Base-by-base conservation (phyloP, 163 green algal genomes). In the Coccomyxa subellipsoidea region DNA sequence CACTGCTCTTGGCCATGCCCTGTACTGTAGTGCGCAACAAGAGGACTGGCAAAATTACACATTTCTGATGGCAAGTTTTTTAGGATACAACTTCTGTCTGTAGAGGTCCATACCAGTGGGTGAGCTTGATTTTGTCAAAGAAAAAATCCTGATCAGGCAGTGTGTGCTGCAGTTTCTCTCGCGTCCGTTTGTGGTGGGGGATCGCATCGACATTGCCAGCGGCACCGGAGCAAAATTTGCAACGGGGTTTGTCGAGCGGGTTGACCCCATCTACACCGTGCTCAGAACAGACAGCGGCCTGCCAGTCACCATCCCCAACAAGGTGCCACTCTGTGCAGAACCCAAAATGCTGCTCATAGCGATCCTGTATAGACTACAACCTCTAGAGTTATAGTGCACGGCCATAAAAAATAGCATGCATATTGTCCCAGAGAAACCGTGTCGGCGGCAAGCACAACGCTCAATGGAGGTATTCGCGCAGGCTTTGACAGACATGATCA, bases 281-380 rank as follows among this genome's bases (percentile, higher is more conserved):
- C 71, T 90, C 36, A 37, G 80, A 23, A 84, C 75, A 10, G 82
- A 88, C 54, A 35, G 12, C 12, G 70, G 76, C 59, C 82, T 86
- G 36, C 86, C 86, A n/a, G 40, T 90, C 72, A 82, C 70, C 34
- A 79, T 90, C 32, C 83, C 83, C 31, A 90, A 90, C 83, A 88
- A 88, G 66, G 82, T 84, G 25, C 38, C 32, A 36, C 39, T 53
- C 0, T 47, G 39, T 80, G 36, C 72, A 53, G 29, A 29, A 80
- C 8, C 69, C 36, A 70, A 9, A 23, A 70, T 38, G 47, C 36
- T 69, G 8, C 29, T 69, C 29, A n/a, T 37, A 75, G 7, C 7
- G 9, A 34, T 75, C 21, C 69, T 73, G 27, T 23, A 34, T 75
- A 23, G n/a, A 6, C 72, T 36, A 40, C 4, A 7, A n/a, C n/a